phyloP scores from a whole-genome alignment of 768 basidiomycete genomes.

The Gloeopeniophorella convolvens region DNA sequence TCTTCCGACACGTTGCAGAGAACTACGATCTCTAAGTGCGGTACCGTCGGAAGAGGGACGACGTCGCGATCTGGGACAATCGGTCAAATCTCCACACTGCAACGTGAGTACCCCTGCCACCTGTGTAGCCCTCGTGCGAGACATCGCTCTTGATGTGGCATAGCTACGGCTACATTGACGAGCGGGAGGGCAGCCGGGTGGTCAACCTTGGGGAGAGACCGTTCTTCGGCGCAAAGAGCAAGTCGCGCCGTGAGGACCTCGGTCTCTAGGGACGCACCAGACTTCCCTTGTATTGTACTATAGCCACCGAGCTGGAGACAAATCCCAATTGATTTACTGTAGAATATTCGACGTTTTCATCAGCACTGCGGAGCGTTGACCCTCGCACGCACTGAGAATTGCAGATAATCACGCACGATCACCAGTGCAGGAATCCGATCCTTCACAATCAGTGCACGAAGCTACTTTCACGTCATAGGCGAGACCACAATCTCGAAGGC shows the following conservation, averaged over 20 bases:
- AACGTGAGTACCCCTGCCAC: background rate
- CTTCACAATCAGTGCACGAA: no score
- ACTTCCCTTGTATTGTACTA: no score
- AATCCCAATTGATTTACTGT: no score
- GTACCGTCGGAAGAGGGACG: slow-evolving; percentile 71
- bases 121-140: background rate
- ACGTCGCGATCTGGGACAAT: slow-evolving; percentile 85
- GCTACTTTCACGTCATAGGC: no score
- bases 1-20: slow-evolving; percentile 64
- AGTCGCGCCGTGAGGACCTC: slow-evolving; percentile 3
- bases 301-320: no score
- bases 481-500: no score
- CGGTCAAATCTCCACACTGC: slow-evolving; percentile 27
- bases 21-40: slow-evolving; percentile 72
- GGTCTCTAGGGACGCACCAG: background rate
- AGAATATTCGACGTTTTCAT: no score
- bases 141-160: background rate
- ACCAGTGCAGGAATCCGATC: no score
- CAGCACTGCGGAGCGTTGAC: no score
- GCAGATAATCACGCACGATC: no score
- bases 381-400: no score
- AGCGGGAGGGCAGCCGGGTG: background rate
- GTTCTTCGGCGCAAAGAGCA: background rate
- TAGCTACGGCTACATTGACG: background rate
- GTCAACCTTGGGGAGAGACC: slow-evolving; percentile 8